These are phyloP conservation scores for Yamadazyma akitaensis DNA, from an alignment of 805 yeast species.

Conservation along the genomic window DNA sequence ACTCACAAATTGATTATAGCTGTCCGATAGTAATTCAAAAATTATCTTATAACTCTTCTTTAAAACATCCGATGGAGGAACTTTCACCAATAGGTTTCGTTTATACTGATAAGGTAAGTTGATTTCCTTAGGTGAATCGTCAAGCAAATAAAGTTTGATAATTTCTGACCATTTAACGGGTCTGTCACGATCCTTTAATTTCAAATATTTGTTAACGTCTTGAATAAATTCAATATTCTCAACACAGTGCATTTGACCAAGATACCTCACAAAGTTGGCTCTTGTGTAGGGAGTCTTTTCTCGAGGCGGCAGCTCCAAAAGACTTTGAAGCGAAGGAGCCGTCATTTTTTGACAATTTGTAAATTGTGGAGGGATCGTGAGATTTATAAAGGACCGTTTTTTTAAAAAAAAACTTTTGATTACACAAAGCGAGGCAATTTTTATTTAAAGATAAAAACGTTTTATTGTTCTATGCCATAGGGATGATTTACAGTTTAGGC, in stretches of 20 bases:
- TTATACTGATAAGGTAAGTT: constrained; percentile 29
- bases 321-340: constrained; percentile 13
- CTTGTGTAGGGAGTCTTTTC: constrained; percentile 8
- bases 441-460: background rate
- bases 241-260: constrained; percentile 29
- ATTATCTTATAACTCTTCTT: constrained; percentile 17
- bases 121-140: constrained; percentile 30
- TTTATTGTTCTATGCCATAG: background rate
- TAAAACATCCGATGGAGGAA: constrained; percentile 19
- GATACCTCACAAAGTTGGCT: constrained; percentile 23
- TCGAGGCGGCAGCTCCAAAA: constrained; percentile 5
- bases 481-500: background rate
- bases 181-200: constrained; percentile 9
- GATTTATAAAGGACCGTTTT: constrained; percentile 5
- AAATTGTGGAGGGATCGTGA: background rate
- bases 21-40: constrained; percentile 30
- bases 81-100: constrained; percentile 16
- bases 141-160: constrained; percentile 23
- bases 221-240: constrained; percentile 35
- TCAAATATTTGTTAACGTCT: constrained; percentile 13
- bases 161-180: constrained; percentile 25
- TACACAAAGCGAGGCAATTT: constrained; percentile 1
- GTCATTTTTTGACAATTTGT: constrained; percentile 8
- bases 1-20: constrained; percentile 31
- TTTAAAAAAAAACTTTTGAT: background rate